Conservation (phyloP, 1,284 basidiomycete genomes). For the Grifola frondosa region DNA sequence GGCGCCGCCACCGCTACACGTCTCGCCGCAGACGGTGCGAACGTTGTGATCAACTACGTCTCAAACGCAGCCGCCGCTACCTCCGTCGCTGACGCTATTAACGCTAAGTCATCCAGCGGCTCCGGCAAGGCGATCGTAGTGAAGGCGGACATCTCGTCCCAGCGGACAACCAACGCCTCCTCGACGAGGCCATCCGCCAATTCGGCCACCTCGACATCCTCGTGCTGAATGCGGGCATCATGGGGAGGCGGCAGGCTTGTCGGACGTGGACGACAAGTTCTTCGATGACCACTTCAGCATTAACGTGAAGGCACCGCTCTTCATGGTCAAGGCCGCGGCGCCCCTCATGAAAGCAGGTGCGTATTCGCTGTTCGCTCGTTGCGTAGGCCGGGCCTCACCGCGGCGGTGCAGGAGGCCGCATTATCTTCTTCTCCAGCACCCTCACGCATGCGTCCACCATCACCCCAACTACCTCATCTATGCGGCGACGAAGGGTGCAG, state of each 20-base stretch:
- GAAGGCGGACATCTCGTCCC: constrained; percentile 48
- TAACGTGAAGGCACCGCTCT: constrained; percentile 60
- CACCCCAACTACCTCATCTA: constrained; percentile 49
- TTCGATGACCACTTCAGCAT: constrained; percentile 49
- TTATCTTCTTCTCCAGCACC: constrained; percentile 56
- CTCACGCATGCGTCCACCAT: constrained; percentile 45
- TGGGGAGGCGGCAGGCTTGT: constrained; percentile 46
- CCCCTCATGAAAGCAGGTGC: constrained; percentile 43
- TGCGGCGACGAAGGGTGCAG: constrained; percentile 54
- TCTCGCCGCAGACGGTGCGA: constrained; percentile 54
- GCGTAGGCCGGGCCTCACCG: background rate
- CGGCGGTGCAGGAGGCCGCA: constrained; percentile 45
- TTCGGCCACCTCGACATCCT: constrained; percentile 57
- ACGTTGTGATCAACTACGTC: constrained; percentile 56
- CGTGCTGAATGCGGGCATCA: constrained; percentile 54
- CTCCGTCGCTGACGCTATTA: constrained; percentile 45
- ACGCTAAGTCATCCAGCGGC: constrained; percentile 29
- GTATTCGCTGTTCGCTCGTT: constrained; percentile 14
- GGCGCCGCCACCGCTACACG: constrained; percentile 54
- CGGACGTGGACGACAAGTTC: constrained; percentile 48
- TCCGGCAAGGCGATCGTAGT: constrained; percentile 51
- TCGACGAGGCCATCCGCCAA: constrained; percentile 45
- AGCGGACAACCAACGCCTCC: constrained; percentile 41
- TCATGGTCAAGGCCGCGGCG: constrained; percentile 49
- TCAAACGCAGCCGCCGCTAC: constrained; percentile 41